Evolutionary conservation across 2,329 filamentous ascomycete species (phyloP).

Genomic region (Amauroascus niger): DNA sequence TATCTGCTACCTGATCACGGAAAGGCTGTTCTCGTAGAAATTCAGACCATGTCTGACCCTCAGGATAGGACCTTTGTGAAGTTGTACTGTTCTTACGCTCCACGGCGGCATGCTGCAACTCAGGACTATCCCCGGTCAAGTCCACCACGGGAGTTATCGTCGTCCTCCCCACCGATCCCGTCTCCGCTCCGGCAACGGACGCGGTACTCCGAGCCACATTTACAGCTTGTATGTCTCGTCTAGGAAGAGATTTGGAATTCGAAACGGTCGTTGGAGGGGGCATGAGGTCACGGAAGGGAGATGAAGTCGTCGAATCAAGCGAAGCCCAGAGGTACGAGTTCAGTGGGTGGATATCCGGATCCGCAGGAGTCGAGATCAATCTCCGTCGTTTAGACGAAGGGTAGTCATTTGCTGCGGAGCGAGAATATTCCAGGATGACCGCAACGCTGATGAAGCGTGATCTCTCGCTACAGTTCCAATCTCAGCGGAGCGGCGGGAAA

Average conservation of each 20-base stretch:
- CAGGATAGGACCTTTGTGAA: background rate
- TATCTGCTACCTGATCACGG: background rate
- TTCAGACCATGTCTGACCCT: slow-evolving; percentile 11
- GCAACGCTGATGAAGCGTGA: background rate
- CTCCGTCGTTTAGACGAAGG: slow-evolving; percentile 27
- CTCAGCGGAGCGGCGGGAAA: background rate
- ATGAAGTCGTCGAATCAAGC: background rate
- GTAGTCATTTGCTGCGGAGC: slow-evolving; percentile 25
- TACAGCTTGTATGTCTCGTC: background rate
- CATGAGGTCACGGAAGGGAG: slow-evolving; percentile 3
- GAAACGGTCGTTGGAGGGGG: background rate
- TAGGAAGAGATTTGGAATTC: background rate
- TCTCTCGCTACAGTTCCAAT: background rate
- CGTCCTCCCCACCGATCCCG: background rate
- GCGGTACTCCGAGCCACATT: background rate
- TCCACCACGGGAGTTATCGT: slow-evolving; percentile 1
- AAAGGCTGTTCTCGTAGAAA: slow-evolving; percentile 7
- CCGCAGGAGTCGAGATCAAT: slow-evolving; percentile 25
- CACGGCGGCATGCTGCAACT: background rate
- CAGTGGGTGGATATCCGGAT: slow-evolving; percentile 13
- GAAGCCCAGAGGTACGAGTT: background rate
- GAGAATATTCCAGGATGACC: slow-evolving; percentile 7
- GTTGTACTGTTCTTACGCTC: background rate
- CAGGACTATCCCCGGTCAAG: slow-evolving; percentile 6
- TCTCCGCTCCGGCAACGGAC: background rate